phyloP scores from a whole-genome alignment of 768 basidiomycete species.

The Coprinopsis marcescibilis region DNA sequence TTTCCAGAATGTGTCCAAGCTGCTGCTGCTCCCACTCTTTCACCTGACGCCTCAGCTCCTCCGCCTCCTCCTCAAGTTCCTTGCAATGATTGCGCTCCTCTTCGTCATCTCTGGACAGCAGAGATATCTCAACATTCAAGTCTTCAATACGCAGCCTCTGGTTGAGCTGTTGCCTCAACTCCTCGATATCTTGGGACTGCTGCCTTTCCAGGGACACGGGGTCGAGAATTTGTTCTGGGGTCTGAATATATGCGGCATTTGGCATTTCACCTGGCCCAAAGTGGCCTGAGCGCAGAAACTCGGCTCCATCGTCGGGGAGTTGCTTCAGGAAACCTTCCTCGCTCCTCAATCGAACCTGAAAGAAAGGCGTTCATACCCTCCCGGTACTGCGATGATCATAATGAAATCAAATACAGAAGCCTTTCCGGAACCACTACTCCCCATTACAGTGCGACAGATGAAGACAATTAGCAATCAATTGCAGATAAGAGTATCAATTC shows the following conservation, averaged over 20 bases:
- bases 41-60: too few species aligned
- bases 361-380: too few species aligned
- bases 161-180: too few species aligned
- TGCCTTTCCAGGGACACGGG: slow-evolving; percentile 12
- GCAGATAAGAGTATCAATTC: neutral
- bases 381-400: too few species aligned
- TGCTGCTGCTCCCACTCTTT: too few species aligned
- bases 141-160: too few species aligned
- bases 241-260: neutral
- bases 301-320: slow-evolving; percentile 16
- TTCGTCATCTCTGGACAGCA: too few species aligned
- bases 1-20: too few species aligned
- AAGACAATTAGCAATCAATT: neutral
- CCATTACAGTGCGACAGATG: slow-evolving; percentile 3
- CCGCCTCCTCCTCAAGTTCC: too few species aligned
- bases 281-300: slow-evolving; percentile 27
- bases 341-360: slow-evolving; percentile 30
- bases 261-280: slow-evolving; percentile 16
- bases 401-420: slow-evolving; percentile 3
- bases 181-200: too few species aligned
- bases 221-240: neutral
- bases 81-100: too few species aligned
- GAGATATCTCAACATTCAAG: too few species aligned
- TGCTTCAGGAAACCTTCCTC: slow-evolving; percentile 32
- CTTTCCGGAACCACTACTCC: slow-evolving; percentile 6